phyloP scores from a whole-genome alignment of 176 grass and related monocot genomes.

The bread wheat (Triticum aestivum) region IWGSC_CS_RefSeq_v2.1 NC_057797.1:733273062-733273561 shows the following conservation, averaged over 20 bases:
- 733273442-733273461: background rate
- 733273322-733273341: too few species aligned
- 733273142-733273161: too few species aligned
- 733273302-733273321: too few species aligned
- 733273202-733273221: too few species aligned
- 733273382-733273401: background rate
- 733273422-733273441: background rate
- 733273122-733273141: too few species aligned
- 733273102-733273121: background rate
- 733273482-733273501: background rate
- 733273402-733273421: background rate
- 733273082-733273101: background rate
- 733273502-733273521: background rate
- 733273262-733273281: too few species aligned
- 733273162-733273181: too few species aligned
- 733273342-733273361: too few species aligned
- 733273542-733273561: background rate
- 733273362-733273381: background rate
- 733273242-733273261: too few species aligned
- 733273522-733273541: background rate
- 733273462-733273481: background rate
- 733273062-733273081: background rate
- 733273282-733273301: too few species aligned
- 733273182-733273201: too few species aligned
- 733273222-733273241: too few species aligned